phyloP scores from a whole-genome alignment of 305 asterid genomes.

The Caryopteris hybrid region DNA sequence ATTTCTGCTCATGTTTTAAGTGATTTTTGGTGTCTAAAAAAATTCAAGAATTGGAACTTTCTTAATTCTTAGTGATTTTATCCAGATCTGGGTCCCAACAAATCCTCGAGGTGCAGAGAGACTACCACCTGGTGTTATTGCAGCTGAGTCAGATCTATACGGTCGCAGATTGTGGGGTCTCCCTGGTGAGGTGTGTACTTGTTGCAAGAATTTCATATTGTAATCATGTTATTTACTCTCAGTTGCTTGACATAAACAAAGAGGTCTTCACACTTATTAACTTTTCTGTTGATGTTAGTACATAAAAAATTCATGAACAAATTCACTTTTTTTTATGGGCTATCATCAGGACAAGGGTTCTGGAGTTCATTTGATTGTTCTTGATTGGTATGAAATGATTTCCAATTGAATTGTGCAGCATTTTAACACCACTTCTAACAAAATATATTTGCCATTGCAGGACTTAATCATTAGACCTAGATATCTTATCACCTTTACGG shows the following conservation, averaged over 20 bases:
- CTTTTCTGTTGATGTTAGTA: neutral
- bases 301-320: too few relatives aligned
- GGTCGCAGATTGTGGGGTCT: conserved; percentile 77
- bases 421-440: conserved; percentile 1
- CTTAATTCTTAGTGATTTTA: conserved; percentile 12
- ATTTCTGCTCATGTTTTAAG: neutral
- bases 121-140: conserved; percentile 68
- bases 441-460: conserved; percentile 31
- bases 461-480: conserved; percentile 71
- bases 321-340: too few relatives aligned
- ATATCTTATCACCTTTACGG: conserved; percentile 86
- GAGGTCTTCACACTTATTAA: neutral
- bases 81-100: conserved; percentile 77
- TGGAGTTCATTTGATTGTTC: neutral
- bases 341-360: neutral
- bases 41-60: neutral
- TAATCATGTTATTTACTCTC: neutral
- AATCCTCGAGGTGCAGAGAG: conserved; percentile 91
- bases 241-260: neutral
- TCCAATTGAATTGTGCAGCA: neutral
- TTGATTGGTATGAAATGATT: neutral
- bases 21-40: neutral
- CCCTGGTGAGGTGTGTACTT: conserved; percentile 66
- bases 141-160: conserved; percentile 63
- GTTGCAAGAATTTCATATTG: conserved; percentile 2